Evolutionary conservation across 768 basidiomycete genomes (phyloP), one percentile per base, ranked within the genome.

Genomic region (Phlegmacium glaucopus): DNA sequence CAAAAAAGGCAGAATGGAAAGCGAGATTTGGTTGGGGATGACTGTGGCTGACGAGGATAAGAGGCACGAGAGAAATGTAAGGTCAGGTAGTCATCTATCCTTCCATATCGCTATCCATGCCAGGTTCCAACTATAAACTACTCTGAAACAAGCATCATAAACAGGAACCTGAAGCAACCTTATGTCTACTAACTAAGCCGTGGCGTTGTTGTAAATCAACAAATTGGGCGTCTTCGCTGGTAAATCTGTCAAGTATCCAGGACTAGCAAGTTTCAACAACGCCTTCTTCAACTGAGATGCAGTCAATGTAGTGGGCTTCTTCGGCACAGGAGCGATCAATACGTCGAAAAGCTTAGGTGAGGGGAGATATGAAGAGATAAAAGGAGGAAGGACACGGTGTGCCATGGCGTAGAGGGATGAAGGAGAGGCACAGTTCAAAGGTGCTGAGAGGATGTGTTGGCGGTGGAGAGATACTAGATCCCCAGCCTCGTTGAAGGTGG

Each of bases 201-300:
- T 88, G 6, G 78, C 83, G 54, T 92, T 92, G 74, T 92, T 92
- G 72, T 79, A 93, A 54, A 89, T 77, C 60, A 94, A 72, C 63
- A 81, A 52, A 71, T 94, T 92, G 35, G 77, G 69, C 3, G 88
- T 85, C 40, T 76, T 65, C 1, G 53, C 45, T 2, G 80, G 80
- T 16, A 83, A 68, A 9, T 77, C 72, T 0, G 47, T 22, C 9
- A 96, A 70, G 13, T 76, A 36, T 42, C 67, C 78, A 39, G 61
- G 57, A 46, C 74, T 85, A 10, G 86, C 66, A 4, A 97, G 72
- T 2, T 64, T 67, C 26, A 89, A 34, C 26, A 98, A 54, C 6
- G 87, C 87, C 49, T 76, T 69, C 83, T 91, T 96, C 51, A 98
- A 71, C 65, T 87, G 80, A 27, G 66, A 59, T 6, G 94, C 88